These are phyloP conservation scores for Pilasporangium apinafurcum DNA, from an alignment of 352 stramenopile genomes.

Conservation along the genomic window DNA sequence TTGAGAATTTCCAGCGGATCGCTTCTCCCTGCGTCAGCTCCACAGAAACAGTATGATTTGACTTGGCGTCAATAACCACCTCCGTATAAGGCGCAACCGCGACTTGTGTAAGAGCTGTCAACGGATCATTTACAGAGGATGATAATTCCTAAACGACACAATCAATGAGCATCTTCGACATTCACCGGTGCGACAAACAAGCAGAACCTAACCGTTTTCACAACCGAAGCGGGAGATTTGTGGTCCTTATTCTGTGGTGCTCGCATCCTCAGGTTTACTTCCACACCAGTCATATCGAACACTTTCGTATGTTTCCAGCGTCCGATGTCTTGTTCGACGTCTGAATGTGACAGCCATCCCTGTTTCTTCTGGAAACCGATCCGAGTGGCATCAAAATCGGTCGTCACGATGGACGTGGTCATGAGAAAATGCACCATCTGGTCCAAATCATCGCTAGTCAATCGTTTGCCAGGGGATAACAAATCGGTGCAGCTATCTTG, in stretches of 20 bases:
- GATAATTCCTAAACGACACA: neutral
- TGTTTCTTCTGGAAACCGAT: conserved; percentile 38
- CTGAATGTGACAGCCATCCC: conserved; percentile 34
- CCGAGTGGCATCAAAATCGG: conserved; percentile 30
- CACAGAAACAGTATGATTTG: conserved; percentile 38
- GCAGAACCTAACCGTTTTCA: conserved; percentile 13
- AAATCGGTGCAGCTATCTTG: conserved; percentile 37
- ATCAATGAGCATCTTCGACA: too few relatives aligned
- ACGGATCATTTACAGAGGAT: conserved; percentile 16
- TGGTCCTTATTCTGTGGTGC: conserved; percentile 39
- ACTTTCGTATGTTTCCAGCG: conserved; percentile 41
- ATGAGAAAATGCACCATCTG: conserved; percentile 58
- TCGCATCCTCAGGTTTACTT: conserved; percentile 29
- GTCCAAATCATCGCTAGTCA: conserved; percentile 33
- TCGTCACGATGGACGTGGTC: conserved; percentile 49
- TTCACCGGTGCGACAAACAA: too few relatives aligned
- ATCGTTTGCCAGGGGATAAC: conserved; percentile 13
- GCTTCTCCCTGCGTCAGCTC: conserved; percentile 32
- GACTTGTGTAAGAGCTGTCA: conserved; percentile 22
- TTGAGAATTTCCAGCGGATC: conserved; percentile 45
- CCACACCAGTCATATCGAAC: conserved; percentile 47
- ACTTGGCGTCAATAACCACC: conserved; percentile 30
- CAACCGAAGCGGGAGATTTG: conserved; percentile 7
- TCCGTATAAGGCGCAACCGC: conserved; percentile 13
- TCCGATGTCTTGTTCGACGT: conserved; percentile 37